Percentiles rank a stretch among this genome's conserved stretches.
Conservation (phyloP, 768 basidiomycete species). For the Aureoboletus auriporus region DNA sequence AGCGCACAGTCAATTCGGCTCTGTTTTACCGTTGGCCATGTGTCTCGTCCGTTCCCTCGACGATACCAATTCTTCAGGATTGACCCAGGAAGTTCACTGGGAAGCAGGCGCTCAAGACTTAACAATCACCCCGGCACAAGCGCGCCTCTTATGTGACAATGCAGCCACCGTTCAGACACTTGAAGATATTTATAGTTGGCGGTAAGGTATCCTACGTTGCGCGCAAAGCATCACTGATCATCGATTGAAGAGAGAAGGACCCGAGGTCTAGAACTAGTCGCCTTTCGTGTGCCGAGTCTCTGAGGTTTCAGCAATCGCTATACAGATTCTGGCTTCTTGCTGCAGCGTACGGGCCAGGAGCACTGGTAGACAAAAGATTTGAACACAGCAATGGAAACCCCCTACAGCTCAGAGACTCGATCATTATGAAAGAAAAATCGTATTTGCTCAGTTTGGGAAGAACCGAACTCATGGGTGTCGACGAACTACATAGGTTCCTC, state of each 20-base stretch:
- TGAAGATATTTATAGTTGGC: constrained; percentile 39
- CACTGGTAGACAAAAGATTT: background rate
- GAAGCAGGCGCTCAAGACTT: constrained; percentile 4
- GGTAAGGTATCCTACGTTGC: constrained; percentile 20
- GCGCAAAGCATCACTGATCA: background rate
- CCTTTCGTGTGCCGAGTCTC: constrained; percentile 30
- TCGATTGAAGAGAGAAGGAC: constrained; percentile 33
- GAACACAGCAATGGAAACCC: background rate
- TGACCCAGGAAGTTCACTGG: constrained; percentile 8
- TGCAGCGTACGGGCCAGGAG: constrained; percentile 3
- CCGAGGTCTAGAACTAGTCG: constrained; percentile 27
- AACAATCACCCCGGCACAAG: constrained; percentile 18
- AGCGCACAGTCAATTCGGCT: constrained; percentile 27
- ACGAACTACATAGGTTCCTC: constrained; percentile 18
- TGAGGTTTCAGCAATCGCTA: constrained; percentile 27
- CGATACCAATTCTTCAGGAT: background rate
- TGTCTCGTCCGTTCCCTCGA: constrained; percentile 18
- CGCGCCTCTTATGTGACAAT: constrained; percentile 18
- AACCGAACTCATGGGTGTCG: constrained; percentile 18
- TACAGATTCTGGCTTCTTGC: constrained; percentile 28
- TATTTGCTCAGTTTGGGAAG: constrained; percentile 10
- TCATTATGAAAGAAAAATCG: constrained; percentile 1
- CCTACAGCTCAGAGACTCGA: constrained; percentile 4
- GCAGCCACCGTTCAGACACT: constrained; percentile 24
- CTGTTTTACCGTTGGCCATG: constrained; percentile 31